Percentiles rank a stretch among this genome's conserved stretches.
Evolutionary conservation across 2,329 filamentous ascomycete genomes (phyloP).

Genomic region (Rhynchosporium secalis): DNA sequence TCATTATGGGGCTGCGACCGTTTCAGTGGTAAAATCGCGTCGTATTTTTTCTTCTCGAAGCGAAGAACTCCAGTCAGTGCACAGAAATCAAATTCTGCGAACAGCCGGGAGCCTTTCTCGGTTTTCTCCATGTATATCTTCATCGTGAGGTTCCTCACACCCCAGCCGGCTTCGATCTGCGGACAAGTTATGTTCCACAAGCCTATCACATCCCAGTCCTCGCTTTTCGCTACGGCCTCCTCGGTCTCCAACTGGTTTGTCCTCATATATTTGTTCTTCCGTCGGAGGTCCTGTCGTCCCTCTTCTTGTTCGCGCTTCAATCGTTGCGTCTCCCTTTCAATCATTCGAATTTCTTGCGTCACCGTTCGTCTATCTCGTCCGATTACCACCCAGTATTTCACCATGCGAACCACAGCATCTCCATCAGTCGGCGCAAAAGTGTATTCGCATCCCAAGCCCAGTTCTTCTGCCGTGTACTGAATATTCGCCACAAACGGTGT

Average conservation of each 20-base stretch:
- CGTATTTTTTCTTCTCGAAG: conserved; percentile 18
- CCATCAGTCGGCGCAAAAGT: not conserved
- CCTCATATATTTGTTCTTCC: conserved; percentile 14
- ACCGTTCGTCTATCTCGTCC: conserved; percentile 14
- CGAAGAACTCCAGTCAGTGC: conserved; percentile 20
- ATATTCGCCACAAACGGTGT: not conserved
- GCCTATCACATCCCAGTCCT: conserved; percentile 28
- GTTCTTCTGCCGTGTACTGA: conserved; percentile 6
- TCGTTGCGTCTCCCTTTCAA: conserved; percentile 9
- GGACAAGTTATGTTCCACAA: conserved; percentile 19
- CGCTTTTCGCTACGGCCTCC: conserved; percentile 21
- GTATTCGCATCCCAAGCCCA: conserved; percentile 12
- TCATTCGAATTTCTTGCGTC: conserved; percentile 14
- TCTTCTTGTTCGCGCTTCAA: conserved; percentile 9
- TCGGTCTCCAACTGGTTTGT: conserved; percentile 26
- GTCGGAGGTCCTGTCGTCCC: conserved; percentile 27
- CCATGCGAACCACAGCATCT: not conserved
- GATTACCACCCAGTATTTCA: conserved; percentile 7
- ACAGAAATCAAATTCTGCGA: conserved; percentile 24
- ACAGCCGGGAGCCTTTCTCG: conserved; percentile 19
- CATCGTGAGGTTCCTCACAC: conserved; percentile 7
- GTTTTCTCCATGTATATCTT: conserved; percentile 13
- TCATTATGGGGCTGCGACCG: not conserved
- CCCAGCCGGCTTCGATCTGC: conserved; percentile 12
- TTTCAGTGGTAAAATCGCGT: not conserved